phyloP scores from a whole-genome alignment of 176 grass and related monocot genomes.

The Guadua angustifolia region DNA sequence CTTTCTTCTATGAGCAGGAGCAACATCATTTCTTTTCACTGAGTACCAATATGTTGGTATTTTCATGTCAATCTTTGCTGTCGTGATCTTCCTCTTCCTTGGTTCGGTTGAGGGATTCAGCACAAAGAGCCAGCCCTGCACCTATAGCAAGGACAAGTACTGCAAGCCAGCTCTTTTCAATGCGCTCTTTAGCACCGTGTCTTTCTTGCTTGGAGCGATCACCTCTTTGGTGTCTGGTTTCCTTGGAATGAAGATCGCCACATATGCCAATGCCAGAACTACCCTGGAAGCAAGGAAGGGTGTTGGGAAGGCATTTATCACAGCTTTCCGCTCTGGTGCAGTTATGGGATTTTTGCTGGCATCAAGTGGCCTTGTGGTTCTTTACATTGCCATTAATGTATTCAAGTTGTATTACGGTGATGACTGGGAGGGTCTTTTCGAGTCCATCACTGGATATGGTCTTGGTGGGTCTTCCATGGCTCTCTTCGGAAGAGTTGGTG shows the following conservation, averaged over 20 bases:
- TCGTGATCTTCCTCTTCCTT: constrained; percentile 66
- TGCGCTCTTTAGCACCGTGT: constrained; percentile 70
- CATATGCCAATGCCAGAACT: constrained; percentile 85
- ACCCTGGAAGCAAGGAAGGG: constrained; percentile 90
- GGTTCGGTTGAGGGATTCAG: constrained; percentile 76
- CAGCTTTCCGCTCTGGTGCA: constrained; percentile 81
- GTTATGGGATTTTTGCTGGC: constrained; percentile 90
- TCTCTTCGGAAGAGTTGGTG: constrained; percentile 84
- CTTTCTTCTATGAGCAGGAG: constrained; percentile 52
- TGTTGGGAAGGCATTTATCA: constrained; percentile 85
- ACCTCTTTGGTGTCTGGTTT: constrained; percentile 89
- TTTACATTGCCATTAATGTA: constrained; percentile 80
- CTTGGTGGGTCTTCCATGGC: constrained; percentile 96
- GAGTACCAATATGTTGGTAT: constrained; percentile 71
- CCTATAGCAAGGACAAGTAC: constrained; percentile 62
- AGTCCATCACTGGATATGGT: constrained; percentile 91
- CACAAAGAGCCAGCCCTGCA: constrained; percentile 69
- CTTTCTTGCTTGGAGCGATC: constrained; percentile 87
- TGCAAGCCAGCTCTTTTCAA: constrained; percentile 80
- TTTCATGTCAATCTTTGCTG: constrained; percentile 61
- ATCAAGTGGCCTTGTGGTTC: constrained; percentile 81
- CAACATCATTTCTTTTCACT: constrained; percentile 66
- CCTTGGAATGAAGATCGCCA: constrained; percentile 92
- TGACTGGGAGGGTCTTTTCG: constrained; percentile 89
- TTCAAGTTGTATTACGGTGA: constrained; percentile 87